These are phyloP conservation scores for Ceratocystis diversiconidia DNA, from an alignment of 2,329 filamentous ascomycete species.

Conservation along the genomic window DNA sequence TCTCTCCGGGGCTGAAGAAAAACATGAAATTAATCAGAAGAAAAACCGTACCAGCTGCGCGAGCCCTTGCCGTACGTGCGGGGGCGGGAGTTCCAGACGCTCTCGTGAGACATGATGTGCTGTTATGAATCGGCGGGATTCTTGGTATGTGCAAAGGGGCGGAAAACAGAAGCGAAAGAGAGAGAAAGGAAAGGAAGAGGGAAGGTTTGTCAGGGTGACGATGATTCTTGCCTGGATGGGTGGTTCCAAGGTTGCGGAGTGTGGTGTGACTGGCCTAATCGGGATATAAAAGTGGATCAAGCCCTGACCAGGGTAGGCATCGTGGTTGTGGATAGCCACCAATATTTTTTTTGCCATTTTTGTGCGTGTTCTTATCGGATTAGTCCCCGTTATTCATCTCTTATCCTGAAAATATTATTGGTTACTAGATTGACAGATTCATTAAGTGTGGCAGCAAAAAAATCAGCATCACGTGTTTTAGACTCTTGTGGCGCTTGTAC, in stretches of 20 bases:
- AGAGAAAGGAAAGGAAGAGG: slow-evolving; percentile 18
- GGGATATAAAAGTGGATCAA: slow-evolving; percentile 16
- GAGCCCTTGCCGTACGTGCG: slow-evolving; percentile 95
- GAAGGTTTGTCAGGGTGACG: slow-evolving; percentile 13
- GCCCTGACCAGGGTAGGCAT: slow-evolving; percentile 14
- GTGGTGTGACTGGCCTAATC: slow-evolving; percentile 16
- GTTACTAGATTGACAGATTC: not conserved
- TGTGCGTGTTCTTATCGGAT: slow-evolving; percentile 17
- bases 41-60: slow-evolving; percentile 64
- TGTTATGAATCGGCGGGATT: slow-evolving; percentile 23
- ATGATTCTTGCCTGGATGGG: slow-evolving; percentile 1
- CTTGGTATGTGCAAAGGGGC: slow-evolving; percentile 18
- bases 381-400: slow-evolving; percentile 4
- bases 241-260: not conserved
- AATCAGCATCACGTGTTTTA: not conserved
- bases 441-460: not conserved
- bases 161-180: slow-evolving; percentile 15
- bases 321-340: slow-evolving; percentile 9
- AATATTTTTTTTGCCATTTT: slow-evolving; percentile 8
- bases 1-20: not conserved
- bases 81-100: slow-evolving; percentile 97
- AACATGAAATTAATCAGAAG: not conserved
- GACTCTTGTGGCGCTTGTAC: not conserved
- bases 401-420: not conserved
- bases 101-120: slow-evolving; percentile 61